These are phyloP conservation scores for Botryotinia globosa DNA, from an alignment of 2,329 filamentous ascomycete genomes.

Conservation along the genomic window DNA sequence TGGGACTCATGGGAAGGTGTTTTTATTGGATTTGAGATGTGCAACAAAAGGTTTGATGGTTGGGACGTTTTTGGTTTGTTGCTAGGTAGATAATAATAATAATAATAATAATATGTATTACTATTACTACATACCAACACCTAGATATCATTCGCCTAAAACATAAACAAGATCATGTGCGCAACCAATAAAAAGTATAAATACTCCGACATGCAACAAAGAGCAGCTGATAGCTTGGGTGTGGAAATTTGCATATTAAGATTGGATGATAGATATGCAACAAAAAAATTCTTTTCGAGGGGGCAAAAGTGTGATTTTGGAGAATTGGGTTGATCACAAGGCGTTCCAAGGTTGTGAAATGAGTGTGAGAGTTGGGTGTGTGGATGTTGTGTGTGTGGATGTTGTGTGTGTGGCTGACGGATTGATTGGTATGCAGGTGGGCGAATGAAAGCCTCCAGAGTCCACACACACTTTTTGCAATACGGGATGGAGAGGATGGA, in stretches of 20 bases:
- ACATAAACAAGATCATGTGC: background rate
- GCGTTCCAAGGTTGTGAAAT: too few species aligned
- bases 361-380: background rate
- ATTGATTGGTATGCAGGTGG: background rate
- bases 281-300: background rate
- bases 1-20: too few species aligned
- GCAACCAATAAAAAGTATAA: background rate
- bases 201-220: background rate
- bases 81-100: too few species aligned
- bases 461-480: background rate
- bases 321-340: background rate
- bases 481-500: background rate
- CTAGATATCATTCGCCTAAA: background rate
- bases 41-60: background rate
- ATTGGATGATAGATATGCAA: background rate
- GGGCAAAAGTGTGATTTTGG: too few species aligned
- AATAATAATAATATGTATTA: too few species aligned
- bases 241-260: background rate
- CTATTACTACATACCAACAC: too few species aligned
- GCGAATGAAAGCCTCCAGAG: background rate
- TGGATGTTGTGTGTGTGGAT: background rate
- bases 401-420: background rate
- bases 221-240: background rate
- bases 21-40: too few species aligned
- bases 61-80: background rate